phyloP scores from a whole-genome alignment of 2,329 filamentous ascomycete genomes.

The Fusarium nodosum region DNA sequence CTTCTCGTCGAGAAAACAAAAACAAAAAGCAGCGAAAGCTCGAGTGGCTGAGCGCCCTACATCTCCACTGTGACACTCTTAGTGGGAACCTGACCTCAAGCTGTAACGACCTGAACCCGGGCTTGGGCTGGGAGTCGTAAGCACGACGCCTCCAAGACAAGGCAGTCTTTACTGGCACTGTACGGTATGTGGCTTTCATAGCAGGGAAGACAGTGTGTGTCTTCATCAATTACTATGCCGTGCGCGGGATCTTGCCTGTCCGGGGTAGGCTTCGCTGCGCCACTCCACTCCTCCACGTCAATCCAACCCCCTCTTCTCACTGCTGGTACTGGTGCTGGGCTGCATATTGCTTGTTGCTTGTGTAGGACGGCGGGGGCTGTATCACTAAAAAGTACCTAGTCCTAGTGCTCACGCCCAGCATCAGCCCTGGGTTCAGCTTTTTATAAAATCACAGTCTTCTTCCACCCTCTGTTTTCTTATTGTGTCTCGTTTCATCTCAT shows the following conservation, averaged over 20 bases:
- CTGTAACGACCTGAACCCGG: slow-evolving; percentile 34
- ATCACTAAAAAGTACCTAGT: slow-evolving; percentile 21
- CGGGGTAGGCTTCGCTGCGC: slow-evolving; percentile 35
- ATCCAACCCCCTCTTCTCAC: slow-evolving; percentile 30
- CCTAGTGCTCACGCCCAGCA: slow-evolving; percentile 34
- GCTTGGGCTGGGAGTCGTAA: slow-evolving; percentile 40
- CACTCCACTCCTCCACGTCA: slow-evolving; percentile 41
- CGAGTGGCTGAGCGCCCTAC: slow-evolving; percentile 31
- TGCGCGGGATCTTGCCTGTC: slow-evolving; percentile 24
- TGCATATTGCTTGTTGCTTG: slow-evolving; percentile 5
- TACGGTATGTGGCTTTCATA: neutral
- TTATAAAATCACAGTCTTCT: slow-evolving; percentile 44
- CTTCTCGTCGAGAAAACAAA: slow-evolving; percentile 11
- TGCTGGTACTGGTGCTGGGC: neutral
- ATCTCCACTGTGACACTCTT: slow-evolving; percentile 30
- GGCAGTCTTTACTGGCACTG: slow-evolving; percentile 31
- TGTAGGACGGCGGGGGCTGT: slow-evolving; percentile 8
- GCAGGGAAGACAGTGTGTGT: slow-evolving; percentile 5
- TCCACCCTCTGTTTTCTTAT: slow-evolving; percentile 20
- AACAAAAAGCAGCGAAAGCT: slow-evolving; percentile 20
- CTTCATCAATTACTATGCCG: rapidly evolving
- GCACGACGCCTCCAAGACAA: slow-evolving; percentile 42
- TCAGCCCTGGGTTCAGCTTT: slow-evolving; percentile 34
- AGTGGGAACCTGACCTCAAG: slow-evolving; percentile 40
- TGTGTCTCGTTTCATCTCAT: slow-evolving; percentile 23